Evolutionary conservation across 164 flowering plant genomes (phyloP).

Genomic region (Stephania cephalantha): DNA sequence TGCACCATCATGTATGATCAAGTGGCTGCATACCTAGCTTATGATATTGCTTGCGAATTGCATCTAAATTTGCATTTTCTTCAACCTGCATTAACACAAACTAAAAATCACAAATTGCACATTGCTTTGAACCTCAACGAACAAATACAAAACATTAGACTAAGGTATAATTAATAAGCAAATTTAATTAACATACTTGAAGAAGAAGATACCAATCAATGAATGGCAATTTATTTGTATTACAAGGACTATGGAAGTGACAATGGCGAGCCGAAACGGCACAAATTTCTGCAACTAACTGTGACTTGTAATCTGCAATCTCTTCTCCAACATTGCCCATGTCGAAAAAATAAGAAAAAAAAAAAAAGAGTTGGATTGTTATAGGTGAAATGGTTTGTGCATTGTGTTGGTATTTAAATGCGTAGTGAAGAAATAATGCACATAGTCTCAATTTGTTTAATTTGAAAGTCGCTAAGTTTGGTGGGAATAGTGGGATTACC

Average conservation of each 20-base stretch:
- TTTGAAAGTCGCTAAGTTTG: neutral
- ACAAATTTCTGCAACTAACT: constrained; percentile 53
- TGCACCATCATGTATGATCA: neutral
- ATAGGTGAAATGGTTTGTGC: neutral
- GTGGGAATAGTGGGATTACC: neutral
- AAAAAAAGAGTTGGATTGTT: neutral
- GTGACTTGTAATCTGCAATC: constrained; percentile 36
- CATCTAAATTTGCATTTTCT: constrained; percentile 47
- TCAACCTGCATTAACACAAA: constrained; percentile 37
- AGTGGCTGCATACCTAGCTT: constrained; percentile 45
- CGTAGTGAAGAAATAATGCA: neutral
- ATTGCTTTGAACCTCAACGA: too few relatives aligned
- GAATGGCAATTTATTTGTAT: constrained; percentile 25
- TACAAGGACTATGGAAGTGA: neutral
- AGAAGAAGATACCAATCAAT: constrained; percentile 82
- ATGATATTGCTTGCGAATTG: constrained; percentile 54
- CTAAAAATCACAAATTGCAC: neutral
- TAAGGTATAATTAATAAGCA: too few relatives aligned
- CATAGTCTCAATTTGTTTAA: neutral
- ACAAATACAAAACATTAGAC: too few relatives aligned
- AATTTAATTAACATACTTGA: constrained; percentile 25
- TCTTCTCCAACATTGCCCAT: constrained; percentile 28
- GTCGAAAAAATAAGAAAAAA: neutral
- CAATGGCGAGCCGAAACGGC: constrained; percentile 25
- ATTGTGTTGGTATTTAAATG: too few relatives aligned